Conservation (phyloP, 805 yeast species). For the Yamadazyma philogaea region DNA sequence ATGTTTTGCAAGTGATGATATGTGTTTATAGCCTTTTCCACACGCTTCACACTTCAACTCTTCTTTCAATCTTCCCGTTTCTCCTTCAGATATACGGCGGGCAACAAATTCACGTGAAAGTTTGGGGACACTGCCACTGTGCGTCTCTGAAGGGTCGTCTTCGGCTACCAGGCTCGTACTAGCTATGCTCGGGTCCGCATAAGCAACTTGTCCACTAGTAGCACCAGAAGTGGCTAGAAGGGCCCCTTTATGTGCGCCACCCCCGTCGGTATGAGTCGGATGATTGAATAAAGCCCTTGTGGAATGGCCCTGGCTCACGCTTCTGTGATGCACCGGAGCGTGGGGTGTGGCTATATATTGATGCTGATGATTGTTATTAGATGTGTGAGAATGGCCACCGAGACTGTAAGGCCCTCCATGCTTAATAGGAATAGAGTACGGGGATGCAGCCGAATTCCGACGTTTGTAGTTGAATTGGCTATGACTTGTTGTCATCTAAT, state of each 20-base stretch:
- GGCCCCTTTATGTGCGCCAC: not conserved
- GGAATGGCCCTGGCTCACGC: conserved; percentile 6
- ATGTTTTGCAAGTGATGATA: conserved; percentile 82
- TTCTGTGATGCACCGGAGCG: conserved; percentile 7
- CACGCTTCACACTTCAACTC: conserved; percentile 86
- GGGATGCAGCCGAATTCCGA: conserved; percentile 26
- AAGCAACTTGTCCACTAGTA: not conserved
- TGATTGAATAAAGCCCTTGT: not conserved
- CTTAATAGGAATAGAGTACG: conserved; percentile 28
- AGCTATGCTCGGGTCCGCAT: not conserved
- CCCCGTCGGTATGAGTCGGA: not conserved
- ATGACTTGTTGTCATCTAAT: conserved; percentile 14
- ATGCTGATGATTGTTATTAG: not conserved
- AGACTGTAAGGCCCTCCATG: conserved; percentile 17
- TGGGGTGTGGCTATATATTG: conserved; percentile 2
- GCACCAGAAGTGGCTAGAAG: not conserved
- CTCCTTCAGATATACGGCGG: conserved; percentile 81
- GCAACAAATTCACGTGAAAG: conserved; percentile 70
- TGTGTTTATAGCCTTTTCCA: conserved; percentile 88
- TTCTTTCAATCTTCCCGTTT: conserved; percentile 78
- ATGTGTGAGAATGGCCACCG: not conserved
- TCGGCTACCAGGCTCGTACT: conserved; percentile 1
- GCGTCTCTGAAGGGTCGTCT: conserved; percentile 5
- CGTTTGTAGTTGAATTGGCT: conserved; percentile 28
- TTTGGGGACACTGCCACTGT: conserved; percentile 39